Evolutionary conservation across 1,284 basidiomycete genomes (phyloP), one percentile per base, ranked within the genome.

Genomic region (Heterobasidion occidentale): DNA sequence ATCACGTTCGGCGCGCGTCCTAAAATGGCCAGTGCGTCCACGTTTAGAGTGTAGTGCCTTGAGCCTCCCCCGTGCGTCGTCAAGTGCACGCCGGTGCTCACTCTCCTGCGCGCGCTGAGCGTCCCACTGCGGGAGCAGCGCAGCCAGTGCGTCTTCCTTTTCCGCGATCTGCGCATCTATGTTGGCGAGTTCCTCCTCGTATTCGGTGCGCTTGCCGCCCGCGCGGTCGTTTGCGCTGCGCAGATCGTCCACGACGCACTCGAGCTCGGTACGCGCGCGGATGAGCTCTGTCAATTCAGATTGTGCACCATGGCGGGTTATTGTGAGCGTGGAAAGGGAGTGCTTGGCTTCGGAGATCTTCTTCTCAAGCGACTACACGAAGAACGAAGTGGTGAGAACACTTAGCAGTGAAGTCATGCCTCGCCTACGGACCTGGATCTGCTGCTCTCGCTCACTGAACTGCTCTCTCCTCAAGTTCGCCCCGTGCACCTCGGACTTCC

Each of bases 41-140:
- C 92, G 92, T 68, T 97, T 97, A 8, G 90, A 86, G 65, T 88
- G 92, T 1, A 98, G 74, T 0, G 87, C 83, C 1, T 81, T 77
- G 3, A 97, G 74, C 52, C 78, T 79, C 0, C 88, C 84, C 52
- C 81, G 80, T 0, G 84, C 84, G 46, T 86, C 82, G 59, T 94
- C 92, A 61, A 95, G 77, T 27, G 74, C 79, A 55, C 84, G 77
- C 68, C 85, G 86, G 66, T 89, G 84, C n/a, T 77, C 75, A 19
- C 74, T 72, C 67, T 94, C 90, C 46, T 75, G 73, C 0, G 70
- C 62, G 48, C 81, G 72, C 57, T 80, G 72, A 56, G 78, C 68
- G 64, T 81, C 78, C 81, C 90, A 93, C 51, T 82, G 77, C 0
- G 92, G 88, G 7, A 79, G 64, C 11, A 96, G 65, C 17, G 77